Evolutionary conservation across 2,329 filamentous ascomycete genomes (phyloP).

Genomic region (Chrysosporium keratinophilum): DNA sequence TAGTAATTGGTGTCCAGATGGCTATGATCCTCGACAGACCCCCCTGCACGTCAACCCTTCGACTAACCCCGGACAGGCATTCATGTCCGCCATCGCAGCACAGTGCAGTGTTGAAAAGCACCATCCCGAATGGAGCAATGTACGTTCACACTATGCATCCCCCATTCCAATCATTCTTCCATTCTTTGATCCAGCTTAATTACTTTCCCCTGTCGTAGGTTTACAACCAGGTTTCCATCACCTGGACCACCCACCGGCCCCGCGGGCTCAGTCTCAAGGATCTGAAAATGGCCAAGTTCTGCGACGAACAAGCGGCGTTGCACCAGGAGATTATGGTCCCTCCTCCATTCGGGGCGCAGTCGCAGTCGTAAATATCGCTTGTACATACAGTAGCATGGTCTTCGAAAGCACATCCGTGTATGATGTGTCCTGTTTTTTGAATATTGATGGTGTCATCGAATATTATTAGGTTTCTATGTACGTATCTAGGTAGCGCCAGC

Average conservation of each 20-base stretch:
- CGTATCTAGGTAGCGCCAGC: not conserved
- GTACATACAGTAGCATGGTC: not conserved
- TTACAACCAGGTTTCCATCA: slow-evolving; percentile 12
- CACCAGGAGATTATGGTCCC: slow-evolving; percentile 10
- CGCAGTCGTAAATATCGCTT: not conserved
- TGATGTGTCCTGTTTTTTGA: not conserved
- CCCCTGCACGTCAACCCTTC: no score
- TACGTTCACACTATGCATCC: not conserved
- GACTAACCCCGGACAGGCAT: not conserved
- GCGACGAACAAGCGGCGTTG: slow-evolving; percentile 28
- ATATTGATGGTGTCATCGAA: slow-evolving; percentile 1
- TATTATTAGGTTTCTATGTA: slow-evolving; percentile 10
- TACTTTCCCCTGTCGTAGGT: not conserved
- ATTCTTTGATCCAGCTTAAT: not conserved
- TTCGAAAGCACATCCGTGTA: not conserved
- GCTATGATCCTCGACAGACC: no score
- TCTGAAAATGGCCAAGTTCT: slow-evolving; percentile 28
- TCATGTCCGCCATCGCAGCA: slow-evolving; percentile 11
- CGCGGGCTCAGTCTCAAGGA: slow-evolving; percentile 33
- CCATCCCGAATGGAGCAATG: slow-evolving; percentile 15
- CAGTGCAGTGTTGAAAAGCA: slow-evolving; percentile 11
- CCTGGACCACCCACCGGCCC: slow-evolving; percentile 33
- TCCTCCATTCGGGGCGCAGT: slow-evolving; percentile 4
- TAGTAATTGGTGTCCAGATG: no score
- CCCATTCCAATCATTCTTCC: not conserved